Conservation (phyloP, 768 basidiomycete species). For the Boletus reticulatus region DNA sequence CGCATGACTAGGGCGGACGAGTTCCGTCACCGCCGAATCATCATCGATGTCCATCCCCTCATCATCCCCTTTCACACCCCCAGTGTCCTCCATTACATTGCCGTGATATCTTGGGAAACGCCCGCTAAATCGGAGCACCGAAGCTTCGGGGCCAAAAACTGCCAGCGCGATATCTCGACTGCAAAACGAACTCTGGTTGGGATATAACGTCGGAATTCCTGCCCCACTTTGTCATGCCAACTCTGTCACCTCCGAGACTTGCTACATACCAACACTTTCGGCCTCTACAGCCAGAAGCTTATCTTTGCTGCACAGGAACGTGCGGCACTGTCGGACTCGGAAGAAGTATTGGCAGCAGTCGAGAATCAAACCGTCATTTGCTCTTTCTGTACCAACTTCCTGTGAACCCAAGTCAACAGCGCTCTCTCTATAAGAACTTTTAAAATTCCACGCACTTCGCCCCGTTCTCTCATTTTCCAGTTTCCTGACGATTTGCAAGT, state of each 20-base stretch:
- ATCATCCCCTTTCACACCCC: slow-evolving; percentile 31
- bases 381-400: slow-evolving; percentile 35
- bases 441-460: slow-evolving; percentile 36
- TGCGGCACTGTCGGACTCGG: slow-evolving; percentile 39
- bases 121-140: slow-evolving; percentile 39
- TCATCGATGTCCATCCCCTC: slow-evolving; percentile 67
- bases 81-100: slow-evolving; percentile 21
- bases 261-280: slow-evolving; percentile 42
- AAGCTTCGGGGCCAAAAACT: slow-evolving; percentile 42
- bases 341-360: slow-evolving; percentile 72
- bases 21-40: slow-evolving; percentile 34
- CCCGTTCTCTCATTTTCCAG: slow-evolving; percentile 52
- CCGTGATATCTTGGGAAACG: slow-evolving; percentile 38
- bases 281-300: slow-evolving; percentile 60
- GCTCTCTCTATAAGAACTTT: background rate
- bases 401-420: slow-evolving; percentile 5
- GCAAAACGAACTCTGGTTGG: slow-evolving; percentile 36
- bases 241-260: background rate
- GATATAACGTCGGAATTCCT: slow-evolving; percentile 27
- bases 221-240: slow-evolving; percentile 12
- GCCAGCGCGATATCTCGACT: slow-evolving; percentile 52
- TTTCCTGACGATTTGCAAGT: slow-evolving; percentile 59
- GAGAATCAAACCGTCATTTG: slow-evolving; percentile 69
- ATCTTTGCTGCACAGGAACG: slow-evolving; percentile 67
- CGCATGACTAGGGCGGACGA: slow-evolving; percentile 50